phyloP scores from a whole-genome alignment of 495 filamentous ascomycete genomes.

The Penicillium macrosclerotiorum region DNA sequence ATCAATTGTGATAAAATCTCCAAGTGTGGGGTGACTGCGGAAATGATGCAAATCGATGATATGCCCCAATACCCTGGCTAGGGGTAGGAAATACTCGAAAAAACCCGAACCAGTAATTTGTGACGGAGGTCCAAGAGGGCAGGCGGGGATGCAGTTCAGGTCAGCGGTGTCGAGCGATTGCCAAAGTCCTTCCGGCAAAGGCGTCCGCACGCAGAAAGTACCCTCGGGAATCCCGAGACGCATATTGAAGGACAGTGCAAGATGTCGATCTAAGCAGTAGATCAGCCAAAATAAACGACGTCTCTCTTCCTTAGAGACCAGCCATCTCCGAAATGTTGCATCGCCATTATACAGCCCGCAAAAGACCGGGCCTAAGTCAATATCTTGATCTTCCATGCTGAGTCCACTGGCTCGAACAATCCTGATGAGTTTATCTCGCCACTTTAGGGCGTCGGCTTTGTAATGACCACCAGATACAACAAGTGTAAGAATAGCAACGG shows the following conservation, averaged over 20 bases:
- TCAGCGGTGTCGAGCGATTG: conserved; percentile 28
- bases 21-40: conserved; percentile 71
- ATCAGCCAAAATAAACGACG: conserved; percentile 52
- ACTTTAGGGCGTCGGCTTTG: conserved; percentile 32
- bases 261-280: conserved; percentile 49
- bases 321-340: conserved; percentile 14
- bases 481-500: conserved; percentile 25
- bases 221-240: conserved; percentile 44
- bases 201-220: conserved; percentile 39
- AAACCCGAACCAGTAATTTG: conserved; percentile 37
- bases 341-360: conserved; percentile 19
- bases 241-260: conserved; percentile 50
- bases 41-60: conserved; percentile 79
- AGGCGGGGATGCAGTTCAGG: conserved; percentile 21
- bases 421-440: conserved; percentile 30
- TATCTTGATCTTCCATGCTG: conserved; percentile 24
- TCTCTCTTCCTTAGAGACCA: conserved; percentile 41
- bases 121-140: conserved; percentile 24
- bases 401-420: conserved; percentile 28
- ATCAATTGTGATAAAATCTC: conserved; percentile 26
- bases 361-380: conserved; percentile 18
- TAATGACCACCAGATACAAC: conserved; percentile 32
- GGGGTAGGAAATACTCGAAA: conserved; percentile 78
- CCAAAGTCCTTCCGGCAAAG: conserved; percentile 32
- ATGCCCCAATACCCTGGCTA: conserved; percentile 81